A percentile compares a stretch with the other conserved stretches of the same genome.
Evolutionary conservation across 2,329 filamentous ascomycete species (phyloP).

Genomic region (Shiraia sp.): DNA sequence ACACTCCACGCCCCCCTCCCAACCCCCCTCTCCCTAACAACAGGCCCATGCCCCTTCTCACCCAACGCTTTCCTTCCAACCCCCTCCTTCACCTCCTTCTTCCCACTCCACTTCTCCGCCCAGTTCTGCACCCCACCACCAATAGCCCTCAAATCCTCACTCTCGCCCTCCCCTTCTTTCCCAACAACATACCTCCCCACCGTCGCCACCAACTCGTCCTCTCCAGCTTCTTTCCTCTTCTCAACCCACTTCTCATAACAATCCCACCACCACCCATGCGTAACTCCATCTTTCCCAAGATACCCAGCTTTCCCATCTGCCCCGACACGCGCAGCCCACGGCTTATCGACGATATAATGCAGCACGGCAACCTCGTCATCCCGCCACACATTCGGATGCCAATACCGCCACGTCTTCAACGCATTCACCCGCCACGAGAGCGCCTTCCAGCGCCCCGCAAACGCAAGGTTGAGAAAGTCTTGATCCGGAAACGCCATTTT

Average conservation of each 20-base stretch:
- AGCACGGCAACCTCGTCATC: slow-evolving; percentile 54
- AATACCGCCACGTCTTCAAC: slow-evolving; percentile 59
- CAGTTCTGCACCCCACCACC: slow-evolving; percentile 37
- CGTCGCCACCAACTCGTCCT: slow-evolving; percentile 19
- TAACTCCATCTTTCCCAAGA: slow-evolving; percentile 55
- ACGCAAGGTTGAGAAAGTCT: slow-evolving; percentile 58
- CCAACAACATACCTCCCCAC: slow-evolving; percentile 30
- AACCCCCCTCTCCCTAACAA: slow-evolving; percentile 16
- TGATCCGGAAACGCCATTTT: slow-evolving; percentile 58
- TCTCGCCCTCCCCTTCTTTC: slow-evolving; percentile 20
- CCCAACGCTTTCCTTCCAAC: slow-evolving; percentile 18
- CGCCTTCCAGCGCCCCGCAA: slow-evolving; percentile 48
- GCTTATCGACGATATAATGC: slow-evolving; percentile 62
- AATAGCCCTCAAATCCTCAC: slow-evolving; percentile 36
- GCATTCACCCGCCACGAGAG: slow-evolving; percentile 58
- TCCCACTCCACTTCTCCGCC: slow-evolving; percentile 30
- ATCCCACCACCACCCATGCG: slow-evolving; percentile 59
- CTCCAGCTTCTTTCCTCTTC: slow-evolving; percentile 25
- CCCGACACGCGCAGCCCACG: slow-evolving; percentile 53
- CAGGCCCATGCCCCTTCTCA: slow-evolving; percentile 35
- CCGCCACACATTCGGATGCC: slow-evolving; percentile 56
- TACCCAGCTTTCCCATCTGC: slow-evolving; percentile 52
- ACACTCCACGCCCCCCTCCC: slow-evolving; percentile 20
- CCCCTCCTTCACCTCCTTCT: slow-evolving; percentile 1
- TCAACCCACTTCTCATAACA: slow-evolving; percentile 49